A percentile compares a stretch with the other conserved stretches of the same genome.
phyloP scores from a whole-genome alignment of 345 rosid species.

The Bruguiera sexangula region DNA sequence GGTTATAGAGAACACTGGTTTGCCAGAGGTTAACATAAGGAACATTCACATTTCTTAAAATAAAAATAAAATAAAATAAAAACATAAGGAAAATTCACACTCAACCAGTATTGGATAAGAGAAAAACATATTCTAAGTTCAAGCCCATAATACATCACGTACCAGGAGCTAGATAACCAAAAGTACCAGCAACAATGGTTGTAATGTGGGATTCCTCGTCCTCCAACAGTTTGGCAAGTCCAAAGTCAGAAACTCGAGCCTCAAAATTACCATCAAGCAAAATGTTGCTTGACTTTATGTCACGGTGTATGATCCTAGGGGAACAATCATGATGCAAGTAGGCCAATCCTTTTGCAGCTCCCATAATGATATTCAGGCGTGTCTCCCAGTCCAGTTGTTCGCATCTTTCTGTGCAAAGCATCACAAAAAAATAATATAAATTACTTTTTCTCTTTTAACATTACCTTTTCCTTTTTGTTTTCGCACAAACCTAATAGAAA shows the following conservation, averaged over 20 bases:
- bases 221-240: constrained; percentile 90
- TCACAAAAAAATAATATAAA: constrained; percentile 4
- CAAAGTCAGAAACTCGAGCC: constrained; percentile 98
- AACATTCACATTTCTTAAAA: not conserved
- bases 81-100: not conserved
- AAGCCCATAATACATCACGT: constrained; percentile 20
- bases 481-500: not conserved
- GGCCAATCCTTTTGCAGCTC: constrained; percentile 98
- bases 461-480: not conserved
- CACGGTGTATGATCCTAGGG: constrained; percentile 98
- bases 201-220: constrained; percentile 99
- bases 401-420: constrained; percentile 60
- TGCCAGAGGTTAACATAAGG: too few species aligned
- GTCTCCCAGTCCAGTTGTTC: constrained; percentile 96
- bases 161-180: constrained; percentile 99
- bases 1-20: too few species aligned
- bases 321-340: constrained; percentile 98
- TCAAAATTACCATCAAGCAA: constrained; percentile 93
- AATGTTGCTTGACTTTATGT: constrained; percentile 96
- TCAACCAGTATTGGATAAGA: not conserved
- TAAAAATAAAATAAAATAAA: too few species aligned
- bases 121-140: not conserved
- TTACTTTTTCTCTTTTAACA: too few species aligned
- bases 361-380: constrained; percentile 80
- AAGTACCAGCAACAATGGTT: constrained; percentile 98